Conservation (phyloP, 106 monocot species). For the Xerophyta viscosa region DNA sequence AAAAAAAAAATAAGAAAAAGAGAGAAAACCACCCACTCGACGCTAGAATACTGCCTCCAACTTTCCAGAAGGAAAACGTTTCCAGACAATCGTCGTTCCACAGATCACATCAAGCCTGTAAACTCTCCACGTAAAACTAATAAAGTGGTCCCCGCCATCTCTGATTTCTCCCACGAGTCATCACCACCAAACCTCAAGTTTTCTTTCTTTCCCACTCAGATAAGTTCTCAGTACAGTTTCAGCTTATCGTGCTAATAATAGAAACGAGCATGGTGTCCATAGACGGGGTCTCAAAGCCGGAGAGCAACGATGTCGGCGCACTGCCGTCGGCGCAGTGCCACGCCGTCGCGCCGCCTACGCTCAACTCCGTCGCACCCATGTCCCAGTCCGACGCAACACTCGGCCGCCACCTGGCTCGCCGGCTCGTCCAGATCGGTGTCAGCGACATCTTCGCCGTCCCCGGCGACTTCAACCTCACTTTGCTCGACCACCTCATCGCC, state of each 20-base stretch:
- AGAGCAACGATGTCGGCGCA: neutral
- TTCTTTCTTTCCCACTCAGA: too few relatives aligned
- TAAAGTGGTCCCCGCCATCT: too few relatives aligned
- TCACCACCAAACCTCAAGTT: too few relatives aligned
- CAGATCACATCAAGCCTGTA: too few relatives aligned
- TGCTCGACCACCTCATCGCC: conserved; percentile 46
- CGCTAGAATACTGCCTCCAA: too few relatives aligned
- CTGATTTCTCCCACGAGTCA: too few relatives aligned
- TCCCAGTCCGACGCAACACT: conserved; percentile 17
- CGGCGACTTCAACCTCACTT: conserved; percentile 59
- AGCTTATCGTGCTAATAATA: neutral
- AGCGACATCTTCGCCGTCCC: conserved; percentile 49
- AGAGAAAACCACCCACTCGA: too few relatives aligned
- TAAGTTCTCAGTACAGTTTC: too few relatives aligned
- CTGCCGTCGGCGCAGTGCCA: conserved; percentile 1
- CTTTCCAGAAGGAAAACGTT: too few relatives aligned
- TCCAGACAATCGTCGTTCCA: too few relatives aligned
- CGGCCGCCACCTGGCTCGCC: conserved; percentile 44
- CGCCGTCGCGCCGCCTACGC: neutral
- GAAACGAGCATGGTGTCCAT: neutral
- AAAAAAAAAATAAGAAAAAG: too few relatives aligned
- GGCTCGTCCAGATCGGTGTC: conserved; percentile 43
- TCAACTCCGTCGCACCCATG: neutral
- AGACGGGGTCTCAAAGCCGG: conserved; percentile 3
- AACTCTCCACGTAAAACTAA: too few relatives aligned